phyloP scores from a whole-genome alignment of 306 rosid genomes.

The Neltuma alba region DNA sequence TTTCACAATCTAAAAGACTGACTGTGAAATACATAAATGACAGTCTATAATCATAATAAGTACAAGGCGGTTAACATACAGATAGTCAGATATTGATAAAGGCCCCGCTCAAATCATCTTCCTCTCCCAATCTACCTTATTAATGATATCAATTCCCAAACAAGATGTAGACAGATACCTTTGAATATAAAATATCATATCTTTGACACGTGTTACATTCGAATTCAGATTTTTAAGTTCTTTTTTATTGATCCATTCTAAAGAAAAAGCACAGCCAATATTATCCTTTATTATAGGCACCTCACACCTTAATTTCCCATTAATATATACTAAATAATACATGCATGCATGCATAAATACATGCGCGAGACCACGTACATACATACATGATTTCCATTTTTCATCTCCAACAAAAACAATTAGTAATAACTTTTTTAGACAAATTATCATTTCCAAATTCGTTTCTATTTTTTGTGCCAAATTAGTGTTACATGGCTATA shows the following conservation, averaged over 20 bases:
- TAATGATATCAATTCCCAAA: background rate
- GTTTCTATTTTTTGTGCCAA: background rate
- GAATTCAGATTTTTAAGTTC: background rate
- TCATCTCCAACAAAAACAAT: background rate
- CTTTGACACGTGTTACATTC: background rate
- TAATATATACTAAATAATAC: background rate
- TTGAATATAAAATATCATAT: background rate
- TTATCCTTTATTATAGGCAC: background rate
- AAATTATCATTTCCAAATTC: background rate
- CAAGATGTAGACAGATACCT: conserved; percentile 2
- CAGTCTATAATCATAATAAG: background rate
- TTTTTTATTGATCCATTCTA: background rate
- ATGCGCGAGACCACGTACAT: background rate
- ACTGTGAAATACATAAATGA: background rate
- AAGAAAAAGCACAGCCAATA: background rate
- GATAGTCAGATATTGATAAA: background rate
- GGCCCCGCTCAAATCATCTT: background rate
- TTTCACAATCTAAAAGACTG: background rate
- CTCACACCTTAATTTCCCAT: background rate
- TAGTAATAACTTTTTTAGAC: background rate
- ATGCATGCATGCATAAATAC: background rate
- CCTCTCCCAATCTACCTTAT: background rate
- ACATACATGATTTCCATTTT: background rate
- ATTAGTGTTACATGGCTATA: background rate
- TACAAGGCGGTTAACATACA: background rate